Evolutionary conservation across 495 filamentous ascomycete genomes (phyloP).

Genomic region (Annulohypoxylon bovei): DNA sequence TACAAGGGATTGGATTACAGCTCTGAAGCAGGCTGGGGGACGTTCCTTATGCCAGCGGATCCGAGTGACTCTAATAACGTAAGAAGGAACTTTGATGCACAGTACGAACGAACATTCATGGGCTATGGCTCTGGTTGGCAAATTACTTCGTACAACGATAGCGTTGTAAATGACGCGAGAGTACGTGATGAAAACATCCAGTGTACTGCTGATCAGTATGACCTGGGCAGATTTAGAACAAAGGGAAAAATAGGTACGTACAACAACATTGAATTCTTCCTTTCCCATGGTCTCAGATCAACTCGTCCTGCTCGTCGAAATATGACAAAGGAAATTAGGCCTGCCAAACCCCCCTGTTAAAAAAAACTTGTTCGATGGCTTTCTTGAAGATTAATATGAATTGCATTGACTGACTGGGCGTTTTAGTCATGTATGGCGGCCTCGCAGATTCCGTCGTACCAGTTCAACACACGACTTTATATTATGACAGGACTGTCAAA

Average conservation of each 20-base stretch:
- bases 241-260: slow-evolving; percentile 47
- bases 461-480: slow-evolving; percentile 53
- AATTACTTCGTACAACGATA: slow-evolving; percentile 48
- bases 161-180: slow-evolving; percentile 48
- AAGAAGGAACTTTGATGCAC: slow-evolving; percentile 46
- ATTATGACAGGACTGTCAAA: slow-evolving; percentile 50
- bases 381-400: too few relatives aligned
- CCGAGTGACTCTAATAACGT: slow-evolving; percentile 41
- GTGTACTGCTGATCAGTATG: slow-evolving; percentile 56
- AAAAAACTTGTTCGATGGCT: too few relatives aligned
- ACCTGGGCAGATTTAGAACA: slow-evolving; percentile 55
- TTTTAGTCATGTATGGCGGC: slow-evolving; percentile 66
- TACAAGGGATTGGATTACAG: slow-evolving; percentile 61
- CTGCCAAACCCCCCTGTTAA: too few relatives aligned
- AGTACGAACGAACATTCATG: slow-evolving; percentile 54
- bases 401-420: slow-evolving; percentile 14
- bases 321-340: too few relatives aligned
- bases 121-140: slow-evolving; percentile 49
- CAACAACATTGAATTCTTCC: too few relatives aligned
- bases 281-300: too few relatives aligned
- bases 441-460: slow-evolving; percentile 62
- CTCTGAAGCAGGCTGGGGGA: slow-evolving; percentile 49
- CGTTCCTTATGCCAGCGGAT: slow-evolving; percentile 44
- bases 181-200: slow-evolving; percentile 48
- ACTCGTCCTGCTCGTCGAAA: too few relatives aligned